A percentile compares a stretch with the other conserved stretches of the same genome.
Evolutionary conservation across 352 stramenopile species (phyloP).

Genomic region (Phytophthora tubulina): DNA sequence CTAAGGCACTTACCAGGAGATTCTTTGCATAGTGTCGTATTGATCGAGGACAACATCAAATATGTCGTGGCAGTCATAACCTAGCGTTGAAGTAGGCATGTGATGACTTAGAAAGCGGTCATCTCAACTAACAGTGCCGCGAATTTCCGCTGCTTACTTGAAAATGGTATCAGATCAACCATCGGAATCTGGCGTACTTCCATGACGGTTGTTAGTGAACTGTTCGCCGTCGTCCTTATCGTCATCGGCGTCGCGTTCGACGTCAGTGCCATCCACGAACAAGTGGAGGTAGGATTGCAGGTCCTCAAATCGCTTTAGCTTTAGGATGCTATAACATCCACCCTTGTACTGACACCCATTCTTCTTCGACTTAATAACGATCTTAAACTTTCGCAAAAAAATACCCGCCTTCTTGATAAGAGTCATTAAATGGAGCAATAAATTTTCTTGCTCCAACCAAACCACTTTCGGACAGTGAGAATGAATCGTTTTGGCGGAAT

Average conservation of each 20-base stretch:
- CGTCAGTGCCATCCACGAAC: background rate
- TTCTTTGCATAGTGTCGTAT: background rate
- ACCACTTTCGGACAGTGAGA: background rate
- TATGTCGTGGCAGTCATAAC: background rate
- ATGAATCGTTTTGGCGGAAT: no score
- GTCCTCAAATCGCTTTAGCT: slow-evolving; percentile 1
- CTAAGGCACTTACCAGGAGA: no score
- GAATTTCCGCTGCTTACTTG: background rate
- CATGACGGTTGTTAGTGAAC: background rate
- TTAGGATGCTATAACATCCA: no score
- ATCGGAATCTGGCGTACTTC: background rate
- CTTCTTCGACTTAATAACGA: background rate
- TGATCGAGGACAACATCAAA: background rate
- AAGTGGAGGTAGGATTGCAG: background rate
- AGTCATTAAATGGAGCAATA: no score
- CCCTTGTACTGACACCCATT: background rate
- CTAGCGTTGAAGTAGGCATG: background rate
- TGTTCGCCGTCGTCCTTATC: background rate
- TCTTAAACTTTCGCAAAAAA: background rate
- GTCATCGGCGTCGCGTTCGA: background rate
- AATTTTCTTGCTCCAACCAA: background rate
- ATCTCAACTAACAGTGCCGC: slow-evolving; percentile 1
- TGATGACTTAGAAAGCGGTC: background rate
- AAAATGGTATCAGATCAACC: background rate
- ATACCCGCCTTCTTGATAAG: background rate